phyloP scores from a whole-genome alignment of 768 basidiomycete species.

The Russula earlei region DNA sequence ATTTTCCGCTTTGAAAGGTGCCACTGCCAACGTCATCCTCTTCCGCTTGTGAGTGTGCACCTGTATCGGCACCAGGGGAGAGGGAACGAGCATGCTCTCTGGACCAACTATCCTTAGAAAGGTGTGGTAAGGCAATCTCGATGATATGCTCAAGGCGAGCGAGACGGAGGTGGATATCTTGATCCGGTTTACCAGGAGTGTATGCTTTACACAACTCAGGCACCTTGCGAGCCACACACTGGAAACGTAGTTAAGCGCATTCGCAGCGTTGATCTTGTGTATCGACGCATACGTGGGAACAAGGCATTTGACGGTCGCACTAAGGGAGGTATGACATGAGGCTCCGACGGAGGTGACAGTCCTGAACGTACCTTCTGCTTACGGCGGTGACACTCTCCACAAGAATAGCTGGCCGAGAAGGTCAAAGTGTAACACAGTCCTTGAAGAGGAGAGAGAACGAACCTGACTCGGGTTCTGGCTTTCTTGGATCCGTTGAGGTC shows the following conservation, averaged over 20 bases:
- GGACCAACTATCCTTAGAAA: conserved; percentile 19
- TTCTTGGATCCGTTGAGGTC: conserved; percentile 46
- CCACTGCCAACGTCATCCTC: conserved; percentile 71
- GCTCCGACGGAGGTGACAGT: conserved; percentile 12
- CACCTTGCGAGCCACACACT: conserved; percentile 81
- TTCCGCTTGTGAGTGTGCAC: conserved; percentile 60
- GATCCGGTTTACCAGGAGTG: conserved; percentile 78
- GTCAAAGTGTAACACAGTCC: background rate
- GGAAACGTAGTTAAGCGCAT: conserved; percentile 10
- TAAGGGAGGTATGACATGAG: conserved; percentile 25
- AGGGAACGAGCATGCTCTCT: conserved; percentile 36
- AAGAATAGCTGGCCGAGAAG: conserved; percentile 52
- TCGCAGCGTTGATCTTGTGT: conserved; percentile 11
- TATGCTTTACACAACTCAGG: conserved; percentile 84
- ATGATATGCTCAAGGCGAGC: conserved; percentile 74
- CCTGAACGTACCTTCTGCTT: conserved; percentile 63
- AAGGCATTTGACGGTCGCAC: conserved; percentile 82
- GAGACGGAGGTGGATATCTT: conserved; percentile 66
- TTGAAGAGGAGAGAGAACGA: conserved; percentile 16
- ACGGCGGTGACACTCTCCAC: conserved; percentile 79
- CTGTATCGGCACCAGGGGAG: conserved; percentile 50
- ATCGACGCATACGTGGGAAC: conserved; percentile 56
- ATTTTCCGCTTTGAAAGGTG: conserved; percentile 73
- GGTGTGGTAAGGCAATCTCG: conserved; percentile 67
- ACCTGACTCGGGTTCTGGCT: conserved; percentile 68